A percentile compares a stretch with the other conserved stretches of the same genome.
Evolutionary conservation across 2,329 filamentous ascomycete genomes (phyloP).

Genomic region (Colletotrichum eleusines): DNA sequence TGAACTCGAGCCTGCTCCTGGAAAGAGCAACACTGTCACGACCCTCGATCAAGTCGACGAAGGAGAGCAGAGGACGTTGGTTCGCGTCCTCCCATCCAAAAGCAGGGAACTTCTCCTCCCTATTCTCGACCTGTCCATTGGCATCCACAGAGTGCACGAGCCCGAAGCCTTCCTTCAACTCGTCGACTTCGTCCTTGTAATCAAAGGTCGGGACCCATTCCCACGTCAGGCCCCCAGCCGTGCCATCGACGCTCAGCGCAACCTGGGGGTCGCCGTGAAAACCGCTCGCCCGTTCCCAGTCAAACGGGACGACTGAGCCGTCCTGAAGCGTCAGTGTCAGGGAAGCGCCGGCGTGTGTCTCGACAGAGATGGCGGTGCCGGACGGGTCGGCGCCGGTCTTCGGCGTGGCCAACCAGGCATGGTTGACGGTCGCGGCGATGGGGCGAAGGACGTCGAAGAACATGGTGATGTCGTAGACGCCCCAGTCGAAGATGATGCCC

Average conservation of each 20-base stretch:
- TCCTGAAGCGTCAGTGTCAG: not conserved
- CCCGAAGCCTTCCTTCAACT: not conserved
- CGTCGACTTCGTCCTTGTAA: slow-evolving; percentile 14
- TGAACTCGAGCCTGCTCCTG: slow-evolving; percentile 19
- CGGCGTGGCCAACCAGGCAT: slow-evolving; percentile 21
- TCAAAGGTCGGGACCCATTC: slow-evolving; percentile 28
- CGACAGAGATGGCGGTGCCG: not conserved
- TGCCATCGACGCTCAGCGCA: slow-evolving; percentile 15
- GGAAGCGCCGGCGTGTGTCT: slow-evolving; percentile 11
- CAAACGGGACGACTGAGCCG: not conserved
- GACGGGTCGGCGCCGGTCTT: slow-evolving; percentile 16
- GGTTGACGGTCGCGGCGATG: slow-evolving; percentile 1
- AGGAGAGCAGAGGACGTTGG: slow-evolving; percentile 16
- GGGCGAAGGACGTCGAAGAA: slow-evolving; percentile 33
- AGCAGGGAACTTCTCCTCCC: slow-evolving; percentile 17
- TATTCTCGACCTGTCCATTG: slow-evolving; percentile 6
- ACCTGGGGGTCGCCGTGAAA: slow-evolving; percentile 20
- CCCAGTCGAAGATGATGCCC: slow-evolving; percentile 21
- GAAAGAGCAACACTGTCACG: slow-evolving; percentile 1
- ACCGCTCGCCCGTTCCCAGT: slow-evolving; percentile 26
- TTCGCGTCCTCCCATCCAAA: slow-evolving; percentile 29
- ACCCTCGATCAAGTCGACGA: slow-evolving; percentile 22
- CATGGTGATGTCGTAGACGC: slow-evolving; percentile 32
- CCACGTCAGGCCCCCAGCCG: slow-evolving; percentile 21
- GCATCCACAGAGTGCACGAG: slow-evolving; percentile 4